Conservation (phyloP, 306 rosid species). For the Malus domestica region DNA sequence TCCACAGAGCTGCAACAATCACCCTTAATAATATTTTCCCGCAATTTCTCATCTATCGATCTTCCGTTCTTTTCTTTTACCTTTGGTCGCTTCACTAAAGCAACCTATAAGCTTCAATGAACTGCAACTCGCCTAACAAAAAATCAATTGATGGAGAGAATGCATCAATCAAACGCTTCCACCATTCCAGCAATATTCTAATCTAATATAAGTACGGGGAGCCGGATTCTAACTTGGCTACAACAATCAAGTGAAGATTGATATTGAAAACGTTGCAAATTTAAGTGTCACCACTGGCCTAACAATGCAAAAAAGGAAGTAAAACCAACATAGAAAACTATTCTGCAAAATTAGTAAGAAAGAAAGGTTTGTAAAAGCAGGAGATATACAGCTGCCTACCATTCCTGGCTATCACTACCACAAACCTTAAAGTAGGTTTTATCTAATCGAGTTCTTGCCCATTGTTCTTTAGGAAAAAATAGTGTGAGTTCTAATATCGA, state of each 20-base stretch:
- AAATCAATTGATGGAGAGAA: background rate
- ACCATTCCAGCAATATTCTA: background rate
- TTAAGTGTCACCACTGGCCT: constrained; percentile 18
- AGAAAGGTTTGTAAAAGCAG: constrained; percentile 23
- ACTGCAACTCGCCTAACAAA: too few species aligned
- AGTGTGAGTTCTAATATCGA: constrained; percentile 8
- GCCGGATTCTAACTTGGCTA: background rate
- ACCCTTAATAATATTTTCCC: background rate
- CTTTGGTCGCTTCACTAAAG: too few species aligned
- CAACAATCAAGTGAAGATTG: background rate
- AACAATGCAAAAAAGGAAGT: background rate
- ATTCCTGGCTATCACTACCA: constrained; percentile 31
- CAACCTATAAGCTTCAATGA: too few species aligned
- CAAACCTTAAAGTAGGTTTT: constrained; percentile 7
- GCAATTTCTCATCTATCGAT: too few species aligned
- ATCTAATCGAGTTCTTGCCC: constrained; percentile 29
- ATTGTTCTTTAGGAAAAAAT: constrained; percentile 28
- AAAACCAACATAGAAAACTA: constrained; percentile 4
- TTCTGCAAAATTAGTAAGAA: constrained; percentile 25
- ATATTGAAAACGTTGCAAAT: background rate
- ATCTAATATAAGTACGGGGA: background rate
- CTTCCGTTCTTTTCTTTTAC: too few species aligned
- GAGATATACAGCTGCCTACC: constrained; percentile 26
- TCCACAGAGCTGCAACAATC: background rate
- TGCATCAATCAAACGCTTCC: too few species aligned